Conservation (phyloP, 805 yeast species). For the Yarrowia sp. region DNA sequence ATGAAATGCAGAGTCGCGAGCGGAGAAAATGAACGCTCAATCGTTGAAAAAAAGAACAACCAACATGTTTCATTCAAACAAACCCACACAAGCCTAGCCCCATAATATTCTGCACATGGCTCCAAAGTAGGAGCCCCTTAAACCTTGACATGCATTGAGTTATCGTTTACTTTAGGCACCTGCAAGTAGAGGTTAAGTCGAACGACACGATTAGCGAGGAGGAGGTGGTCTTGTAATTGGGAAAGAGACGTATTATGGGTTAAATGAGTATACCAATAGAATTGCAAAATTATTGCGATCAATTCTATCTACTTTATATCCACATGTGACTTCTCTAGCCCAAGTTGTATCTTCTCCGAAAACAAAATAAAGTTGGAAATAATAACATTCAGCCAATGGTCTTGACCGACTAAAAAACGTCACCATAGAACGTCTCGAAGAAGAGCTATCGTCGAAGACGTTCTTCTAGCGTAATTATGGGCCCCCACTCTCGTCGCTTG, state of each 20-base stretch:
- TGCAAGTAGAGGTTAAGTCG: not conserved
- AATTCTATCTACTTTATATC: no score
- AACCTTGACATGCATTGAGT: not conserved
- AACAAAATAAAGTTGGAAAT: not conserved
- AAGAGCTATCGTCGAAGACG: not conserved
- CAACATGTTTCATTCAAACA: not conserved
- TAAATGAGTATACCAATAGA: no score
- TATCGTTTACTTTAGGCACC: constrained; percentile 7
- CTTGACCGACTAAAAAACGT: not conserved
- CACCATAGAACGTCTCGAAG: not conserved
- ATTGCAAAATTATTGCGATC: no score
- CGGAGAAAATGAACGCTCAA: not conserved
- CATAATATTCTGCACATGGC: constrained; percentile 4
- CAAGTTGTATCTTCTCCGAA: no score
- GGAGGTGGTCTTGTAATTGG: not conserved
- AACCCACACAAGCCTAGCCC: not conserved
- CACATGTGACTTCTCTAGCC: no score
- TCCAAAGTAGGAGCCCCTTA: constrained; percentile 11
- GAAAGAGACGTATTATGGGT: no score
- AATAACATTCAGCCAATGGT: not conserved
- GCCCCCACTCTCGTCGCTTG: not conserved
- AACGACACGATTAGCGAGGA: not conserved
- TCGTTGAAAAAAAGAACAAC: not conserved
- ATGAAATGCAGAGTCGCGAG: not conserved
- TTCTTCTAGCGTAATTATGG: not conserved